phyloP scores from a whole-genome alignment of 345 rosid species.

The Eucalyptus sp. region DNA sequence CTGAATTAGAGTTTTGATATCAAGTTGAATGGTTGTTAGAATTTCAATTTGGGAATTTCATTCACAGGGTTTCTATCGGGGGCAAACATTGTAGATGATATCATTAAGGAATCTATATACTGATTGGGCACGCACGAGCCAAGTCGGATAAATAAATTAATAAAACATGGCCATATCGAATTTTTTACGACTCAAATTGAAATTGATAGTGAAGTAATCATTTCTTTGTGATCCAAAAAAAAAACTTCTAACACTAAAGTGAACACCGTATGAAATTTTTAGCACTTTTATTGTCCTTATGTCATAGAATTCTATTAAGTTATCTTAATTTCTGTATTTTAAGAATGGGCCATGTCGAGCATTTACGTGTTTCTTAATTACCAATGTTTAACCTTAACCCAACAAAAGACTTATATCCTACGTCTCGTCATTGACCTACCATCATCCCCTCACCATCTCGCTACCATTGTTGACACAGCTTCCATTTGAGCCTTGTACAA shows the following conservation, averaged over 20 bases:
- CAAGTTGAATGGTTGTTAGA: too few species aligned
- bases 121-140: rapidly evolving
- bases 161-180: rapidly evolving
- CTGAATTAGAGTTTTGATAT: too few species aligned
- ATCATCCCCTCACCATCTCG: neutral
- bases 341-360: neutral
- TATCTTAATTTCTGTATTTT: neutral
- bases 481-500: neutral
- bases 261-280: too few species aligned
- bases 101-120: too few species aligned
- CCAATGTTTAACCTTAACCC: neutral
- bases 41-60: too few species aligned
- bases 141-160: too few species aligned
- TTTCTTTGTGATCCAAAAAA: too few species aligned
- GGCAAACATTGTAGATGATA: too few species aligned
- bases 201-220: too few species aligned
- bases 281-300: neutral
- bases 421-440: neutral
- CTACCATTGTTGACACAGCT: neutral
- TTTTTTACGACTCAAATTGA: too few species aligned
- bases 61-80: too few species aligned
- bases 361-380: neutral
- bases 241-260: too few species aligned
- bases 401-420: neutral
- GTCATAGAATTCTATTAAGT: neutral